Evolutionary conservation across 805 yeast species (phyloP), one percentile per base, ranked within the genome.

Genomic region (Candida ortonii): DNA sequence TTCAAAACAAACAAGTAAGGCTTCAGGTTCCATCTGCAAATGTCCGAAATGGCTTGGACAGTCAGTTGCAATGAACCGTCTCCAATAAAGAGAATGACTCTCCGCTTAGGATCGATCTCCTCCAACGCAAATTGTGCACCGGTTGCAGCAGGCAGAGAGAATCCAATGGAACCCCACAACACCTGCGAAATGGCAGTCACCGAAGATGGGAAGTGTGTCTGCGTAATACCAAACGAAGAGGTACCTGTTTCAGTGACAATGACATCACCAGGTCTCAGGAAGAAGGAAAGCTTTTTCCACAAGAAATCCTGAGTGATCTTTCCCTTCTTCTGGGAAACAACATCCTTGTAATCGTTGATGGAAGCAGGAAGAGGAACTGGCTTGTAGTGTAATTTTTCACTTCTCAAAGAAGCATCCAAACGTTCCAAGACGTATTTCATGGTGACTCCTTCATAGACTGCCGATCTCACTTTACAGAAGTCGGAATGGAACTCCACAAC

Each of bases 401-500:
- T 54, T 26, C 53, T 61, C 32, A 76, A 58, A 32, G 51, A 47
- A 29, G 55, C 36, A 44, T 68, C 60, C 39, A 76, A 56, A 36
- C 63, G 62, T 48, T 63, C 65, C 42, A 79, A 59, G 30, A 71
- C 71, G 41, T 62, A 64, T 60, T 79, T 74, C 85, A 81, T 80
- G 63, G 78, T 81, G 41, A 81, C 76, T 53, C 81, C 82, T 46
- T 80, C 80, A 73, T 75, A 81, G 23, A 76, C 71, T 39, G 87
- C 88, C 52, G 67, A 74, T 58, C 70, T 76, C 58, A 80, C 76
- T 65, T 80, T 80, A 57, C 78, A 76, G 67, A 77, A 70, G 64
- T 81, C 84, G 13, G 88, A 80, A 65, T 81, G 89, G 74, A 81
- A 79, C 66, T 81, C 89, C 46, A 81, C 75, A 53, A 81, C 73